Base-by-base conservation (phyloP, 495 filamentous ascomycete genomes). In the Aspergillus hancockii region DNA sequence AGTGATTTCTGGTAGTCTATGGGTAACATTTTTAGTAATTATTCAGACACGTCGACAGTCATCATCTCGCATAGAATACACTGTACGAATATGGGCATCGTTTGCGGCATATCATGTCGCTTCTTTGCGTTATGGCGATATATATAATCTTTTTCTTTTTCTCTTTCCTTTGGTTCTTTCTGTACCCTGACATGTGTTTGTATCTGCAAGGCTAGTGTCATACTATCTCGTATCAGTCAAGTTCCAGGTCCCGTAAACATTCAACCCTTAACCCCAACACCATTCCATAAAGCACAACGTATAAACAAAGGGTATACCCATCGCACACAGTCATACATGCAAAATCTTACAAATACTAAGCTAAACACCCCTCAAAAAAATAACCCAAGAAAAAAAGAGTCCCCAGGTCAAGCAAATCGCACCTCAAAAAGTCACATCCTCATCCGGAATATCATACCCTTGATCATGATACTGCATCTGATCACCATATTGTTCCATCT, bases 121-220 rank as follows among this genome's bases (percentile, higher is more conserved):
- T 67, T 53, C 32, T 60, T 63, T 64, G 59, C 55, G 58, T 59
- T 62, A 61, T 60, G 54, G 54, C 57, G 59, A 63, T 76, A 73
- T 75, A 76, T 72, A 77, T 76, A 78, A 75, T 73, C 55, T 62
- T 63, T 60, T 64, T 62, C 43, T 40, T 62, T 63, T 60, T 64
- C 63, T 40, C 34, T 63, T 64, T 53, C n/a, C 60, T 65, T 67
- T 65, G 63, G 55, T 55, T 65, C 55, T 71, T 59, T 71, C 47
- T 46, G 63, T 66, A 47, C 63, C 61, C 67, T 32, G 30, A 59
- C 30, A 43, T 49, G 56, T 54, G 46, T 56, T 46, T 62, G 52
- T 59, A 63, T 59, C 47, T 56, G 55, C 54, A 63, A 34, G 22
- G 32, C 23, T 57, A 36, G 22, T 49, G 41, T 62, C 59, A 52